phyloP scores from a whole-genome alignment of 192 early-diverging fungal species.

The Podila clonocystis region DNA sequence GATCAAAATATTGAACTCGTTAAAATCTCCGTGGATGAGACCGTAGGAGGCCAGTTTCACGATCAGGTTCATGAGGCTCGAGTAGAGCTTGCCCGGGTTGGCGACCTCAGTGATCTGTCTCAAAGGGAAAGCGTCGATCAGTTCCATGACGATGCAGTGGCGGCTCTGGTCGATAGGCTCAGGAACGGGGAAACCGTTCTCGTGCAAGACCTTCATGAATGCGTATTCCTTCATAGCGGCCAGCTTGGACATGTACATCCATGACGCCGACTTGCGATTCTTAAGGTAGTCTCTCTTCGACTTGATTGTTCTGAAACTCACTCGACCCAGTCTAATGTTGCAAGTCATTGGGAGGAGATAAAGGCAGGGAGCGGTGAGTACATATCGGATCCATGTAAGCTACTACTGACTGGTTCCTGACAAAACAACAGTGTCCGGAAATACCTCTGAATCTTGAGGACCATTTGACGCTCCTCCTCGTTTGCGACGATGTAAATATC shows the following conservation, averaged over 20 bases:
- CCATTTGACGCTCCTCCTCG: constrained; percentile 88
- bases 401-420: neutral
- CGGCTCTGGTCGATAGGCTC: constrained; percentile 91
- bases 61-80: constrained; percentile 94
- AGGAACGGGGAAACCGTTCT: constrained; percentile 97
- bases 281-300: constrained; percentile 97
- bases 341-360: neutral
- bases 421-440: neutral
- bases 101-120: constrained; percentile 89
- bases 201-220: constrained; percentile 92
- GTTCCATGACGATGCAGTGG: constrained; percentile 97
- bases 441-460: constrained; percentile 95
- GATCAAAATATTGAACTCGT: constrained; percentile 99
- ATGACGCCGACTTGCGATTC: constrained; percentile 93
- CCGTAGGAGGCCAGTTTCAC: constrained; percentile 94
- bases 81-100: constrained; percentile 94
- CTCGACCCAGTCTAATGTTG: constrained; percentile 82
- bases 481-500: constrained; percentile 98
- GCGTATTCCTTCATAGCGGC: constrained; percentile 99
- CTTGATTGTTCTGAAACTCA: constrained; percentile 97
- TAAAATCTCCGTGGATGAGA: constrained; percentile 99
- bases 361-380: neutral
- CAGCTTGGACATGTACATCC: constrained; percentile 99
- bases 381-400: neutral
- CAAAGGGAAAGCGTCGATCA: constrained; percentile 94